These are phyloP conservation scores for Pistacia atlantica DNA, from an alignment of 345 rosid species.

Conservation along the genomic window DNA sequence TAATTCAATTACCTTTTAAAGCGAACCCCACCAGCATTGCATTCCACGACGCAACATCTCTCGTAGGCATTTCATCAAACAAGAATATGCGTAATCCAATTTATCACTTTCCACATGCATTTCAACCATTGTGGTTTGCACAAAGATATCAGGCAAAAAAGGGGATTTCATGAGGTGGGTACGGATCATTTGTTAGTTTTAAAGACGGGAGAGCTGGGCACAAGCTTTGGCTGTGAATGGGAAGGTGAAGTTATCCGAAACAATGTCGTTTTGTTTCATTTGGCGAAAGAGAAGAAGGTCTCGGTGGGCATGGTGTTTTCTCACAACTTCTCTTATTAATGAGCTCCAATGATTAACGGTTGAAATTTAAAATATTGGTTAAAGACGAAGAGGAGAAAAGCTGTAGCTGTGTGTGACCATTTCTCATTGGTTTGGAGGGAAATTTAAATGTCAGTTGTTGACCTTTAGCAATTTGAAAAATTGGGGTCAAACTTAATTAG, in stretches of 20 bases:
- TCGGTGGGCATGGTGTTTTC: conserved; percentile 30
- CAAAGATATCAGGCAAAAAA: conserved; percentile 21
- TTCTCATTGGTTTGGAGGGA: conserved; percentile 9
- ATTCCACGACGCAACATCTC: no score
- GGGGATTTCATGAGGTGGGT: no score
- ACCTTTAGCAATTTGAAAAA: no score
- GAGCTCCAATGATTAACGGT: conserved; percentile 42
- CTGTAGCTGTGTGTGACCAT: conserved; percentile 19
- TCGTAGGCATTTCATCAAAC: no score
- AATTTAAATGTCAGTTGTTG: not conserved
- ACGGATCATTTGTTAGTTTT: no score
- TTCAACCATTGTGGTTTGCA: conserved; percentile 21
- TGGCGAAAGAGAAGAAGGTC: conserved; percentile 48
- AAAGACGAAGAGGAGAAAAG: conserved; percentile 21
- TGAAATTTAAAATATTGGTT: conserved; percentile 15
- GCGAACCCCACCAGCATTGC: no score
- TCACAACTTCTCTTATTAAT: conserved; percentile 46
- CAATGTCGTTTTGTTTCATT: conserved; percentile 43
- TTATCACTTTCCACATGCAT: no score
- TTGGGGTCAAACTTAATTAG: no score
- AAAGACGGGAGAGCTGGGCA: no score
- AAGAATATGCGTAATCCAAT: not conserved
- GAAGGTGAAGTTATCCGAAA: conserved; percentile 52
- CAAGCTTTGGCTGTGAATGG: no score
- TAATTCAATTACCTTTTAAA: no score